A percentile compares a stretch with the other conserved stretches of the same genome.
Conservation (phyloP, 208 protist genomes). For the Acanthamoeba rhysodes region DNA sequence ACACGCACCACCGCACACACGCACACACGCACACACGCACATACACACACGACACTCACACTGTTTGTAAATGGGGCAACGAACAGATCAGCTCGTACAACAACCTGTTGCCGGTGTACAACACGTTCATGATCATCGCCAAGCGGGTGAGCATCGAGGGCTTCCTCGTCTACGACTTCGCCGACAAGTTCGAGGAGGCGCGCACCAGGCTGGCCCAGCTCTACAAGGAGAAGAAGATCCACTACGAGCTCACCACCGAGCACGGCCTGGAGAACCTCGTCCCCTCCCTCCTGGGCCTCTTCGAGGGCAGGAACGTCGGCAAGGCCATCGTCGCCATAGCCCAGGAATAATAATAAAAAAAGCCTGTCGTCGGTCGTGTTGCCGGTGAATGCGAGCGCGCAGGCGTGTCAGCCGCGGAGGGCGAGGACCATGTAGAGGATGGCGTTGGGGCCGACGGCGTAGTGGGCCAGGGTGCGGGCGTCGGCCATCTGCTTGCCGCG, state of each 20-base stretch:
- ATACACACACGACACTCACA: background rate
- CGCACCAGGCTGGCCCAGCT: conserved; percentile 37
- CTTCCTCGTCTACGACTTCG: conserved; percentile 73
- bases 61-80: background rate
- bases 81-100: conserved; percentile 51
- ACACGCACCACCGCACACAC: too few species aligned
- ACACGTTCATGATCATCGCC: conserved; percentile 70
- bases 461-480: conserved; percentile 27
- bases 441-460: conserved; percentile 1
- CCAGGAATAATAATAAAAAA: background rate
- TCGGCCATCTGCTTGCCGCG: conserved; percentile 65
- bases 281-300: conserved; percentile 25
- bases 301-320: conserved; percentile 56
- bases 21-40: too few species aligned
- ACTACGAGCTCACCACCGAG: conserved; percentile 32
- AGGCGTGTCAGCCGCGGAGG: conserved; percentile 6
- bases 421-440: conserved; percentile 68
- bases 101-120: conserved; percentile 11
- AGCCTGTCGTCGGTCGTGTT: too few species aligned
- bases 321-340: conserved; percentile 54
- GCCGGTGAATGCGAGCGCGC: too few species aligned
- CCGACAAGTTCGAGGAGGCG: conserved; percentile 41
- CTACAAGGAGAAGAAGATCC: conserved; percentile 53
- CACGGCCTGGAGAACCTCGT: conserved; percentile 47
- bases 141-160: conserved; percentile 33